Conservation (phyloP, 1,139 yeast genomes). For the Tardiomyces blankii region DNA sequence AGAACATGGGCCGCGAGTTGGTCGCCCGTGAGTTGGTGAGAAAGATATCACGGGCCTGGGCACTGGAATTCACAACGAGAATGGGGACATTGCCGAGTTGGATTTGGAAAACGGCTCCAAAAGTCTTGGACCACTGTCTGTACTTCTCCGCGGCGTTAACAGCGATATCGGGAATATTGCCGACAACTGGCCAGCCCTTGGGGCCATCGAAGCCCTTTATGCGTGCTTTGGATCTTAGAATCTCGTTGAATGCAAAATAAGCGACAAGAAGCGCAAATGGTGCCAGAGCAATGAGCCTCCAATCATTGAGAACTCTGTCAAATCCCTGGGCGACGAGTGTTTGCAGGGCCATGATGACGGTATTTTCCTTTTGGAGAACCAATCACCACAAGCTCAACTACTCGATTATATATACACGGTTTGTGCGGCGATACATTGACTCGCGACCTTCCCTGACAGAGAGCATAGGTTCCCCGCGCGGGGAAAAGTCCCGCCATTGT, state of each 20-base stretch:
- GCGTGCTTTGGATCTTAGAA: conserved; percentile 7
- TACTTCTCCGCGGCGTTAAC: conserved; percentile 11
- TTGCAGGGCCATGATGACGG: not conserved
- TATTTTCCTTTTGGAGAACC: no score
- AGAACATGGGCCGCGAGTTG: conserved; percentile 49
- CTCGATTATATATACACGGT: no score
- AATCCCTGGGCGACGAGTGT: not conserved
- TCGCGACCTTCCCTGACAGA: no score
- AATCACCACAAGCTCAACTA: no score
- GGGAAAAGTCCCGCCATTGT: not conserved
- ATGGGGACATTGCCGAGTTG: conserved; percentile 42
- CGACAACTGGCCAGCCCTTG: conserved; percentile 9
- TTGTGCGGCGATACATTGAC: no score
- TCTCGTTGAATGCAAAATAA: conserved; percentile 8
- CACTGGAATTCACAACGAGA: conserved; percentile 48
- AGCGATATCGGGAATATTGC: conserved; percentile 8
- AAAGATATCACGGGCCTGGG: conserved; percentile 41
- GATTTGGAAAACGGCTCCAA: conserved; percentile 37
- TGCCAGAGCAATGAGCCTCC: not conserved
- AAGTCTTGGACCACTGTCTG: conserved; percentile 14
- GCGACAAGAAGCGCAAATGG: conserved; percentile 1
- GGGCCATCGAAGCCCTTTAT: conserved; percentile 10
- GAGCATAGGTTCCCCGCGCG: no score
- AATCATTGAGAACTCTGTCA: not conserved
- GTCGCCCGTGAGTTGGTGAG: conserved; percentile 36